Base-by-base conservation (phyloP, 305 asterid genomes). In the Nicotiana rustica region DNA sequence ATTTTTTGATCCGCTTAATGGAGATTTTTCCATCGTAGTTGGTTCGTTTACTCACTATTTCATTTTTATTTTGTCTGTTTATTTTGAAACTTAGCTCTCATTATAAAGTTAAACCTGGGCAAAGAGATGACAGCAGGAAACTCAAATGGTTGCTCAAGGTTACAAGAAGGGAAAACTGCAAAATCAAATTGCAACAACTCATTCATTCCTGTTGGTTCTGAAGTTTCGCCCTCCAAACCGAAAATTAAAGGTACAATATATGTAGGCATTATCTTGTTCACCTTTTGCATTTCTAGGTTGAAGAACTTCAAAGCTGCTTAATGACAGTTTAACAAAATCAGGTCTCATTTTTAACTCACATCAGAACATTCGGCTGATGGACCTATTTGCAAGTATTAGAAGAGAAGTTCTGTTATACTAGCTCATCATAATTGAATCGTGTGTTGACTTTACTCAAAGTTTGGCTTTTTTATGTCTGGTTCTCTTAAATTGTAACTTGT, bases 201-300 rank as follows among this genome's bases (percentile, higher is more conserved):
- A 41, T 89, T 88, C 78, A 81, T 44, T 60, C 85, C 81, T 61
- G 70, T 70, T 47, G 78, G 80, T 66, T 31, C 3, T 31, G 33
- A 31, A 31, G 33, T 31, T 31, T 85, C 89, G 57, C 33, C 85
- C 67, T 71, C 91, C 9, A 87, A 86, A 84, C 84, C 70, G 80
- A 85, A 85, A 59, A 44, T 44, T 60, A 83, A 86, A 88, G 97
- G 95, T 92, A 38, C 9, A 6, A 85, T 36, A 49, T 73, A 13
- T 49, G 62, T 35, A 25, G 36, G 36, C 69, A 25, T 15, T 12
- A 12, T 25, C 38, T 64, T n/a, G 29, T 64, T 64, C 69, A 64
- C 38, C 9, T 64, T 64, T 38, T 5, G 6, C 35, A 12, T 10
- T 64, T 64, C 69, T 12, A 25, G 68, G 68, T 25, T 25, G 17